These are phyloP conservation scores for Niebla homalea DNA, from an alignment of 495 filamentous ascomycete genomes.

Conservation along the genomic window DNA sequence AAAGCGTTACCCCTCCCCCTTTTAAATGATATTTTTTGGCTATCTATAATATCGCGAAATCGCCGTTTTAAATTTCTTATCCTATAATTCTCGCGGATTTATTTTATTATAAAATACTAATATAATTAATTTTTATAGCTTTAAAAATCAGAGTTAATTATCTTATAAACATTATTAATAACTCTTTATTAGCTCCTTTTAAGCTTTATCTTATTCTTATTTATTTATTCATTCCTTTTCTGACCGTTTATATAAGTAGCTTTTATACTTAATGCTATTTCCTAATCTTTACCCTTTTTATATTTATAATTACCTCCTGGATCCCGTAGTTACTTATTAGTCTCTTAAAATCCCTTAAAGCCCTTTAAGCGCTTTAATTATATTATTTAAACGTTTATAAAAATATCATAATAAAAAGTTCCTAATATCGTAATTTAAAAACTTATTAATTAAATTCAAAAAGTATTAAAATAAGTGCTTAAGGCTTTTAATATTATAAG, in stretches of 20 bases:
- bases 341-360: too few relatives aligned
- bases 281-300: background rate
- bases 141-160: background rate
- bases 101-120: background rate
- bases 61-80: constrained; percentile 11
- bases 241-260: background rate
- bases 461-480: background rate
- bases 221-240: background rate
- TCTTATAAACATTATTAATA: background rate
- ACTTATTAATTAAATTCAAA: background rate
- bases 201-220: background rate
- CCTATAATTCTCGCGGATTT: background rate
- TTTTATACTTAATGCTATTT: background rate
- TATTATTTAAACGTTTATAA: background rate
- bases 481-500: background rate
- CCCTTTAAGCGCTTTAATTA: too few relatives aligned
- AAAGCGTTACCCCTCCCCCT: background rate
- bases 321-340: too few relatives aligned
- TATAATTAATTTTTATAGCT: background rate
- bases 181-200: background rate
- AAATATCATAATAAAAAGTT: background rate
- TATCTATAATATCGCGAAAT: background rate
- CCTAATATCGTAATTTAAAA: background rate
- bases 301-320: too few relatives aligned
- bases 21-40: background rate